Conservation (phyloP, 139 green algal species). For the Trebouxia sp. region DNA sequence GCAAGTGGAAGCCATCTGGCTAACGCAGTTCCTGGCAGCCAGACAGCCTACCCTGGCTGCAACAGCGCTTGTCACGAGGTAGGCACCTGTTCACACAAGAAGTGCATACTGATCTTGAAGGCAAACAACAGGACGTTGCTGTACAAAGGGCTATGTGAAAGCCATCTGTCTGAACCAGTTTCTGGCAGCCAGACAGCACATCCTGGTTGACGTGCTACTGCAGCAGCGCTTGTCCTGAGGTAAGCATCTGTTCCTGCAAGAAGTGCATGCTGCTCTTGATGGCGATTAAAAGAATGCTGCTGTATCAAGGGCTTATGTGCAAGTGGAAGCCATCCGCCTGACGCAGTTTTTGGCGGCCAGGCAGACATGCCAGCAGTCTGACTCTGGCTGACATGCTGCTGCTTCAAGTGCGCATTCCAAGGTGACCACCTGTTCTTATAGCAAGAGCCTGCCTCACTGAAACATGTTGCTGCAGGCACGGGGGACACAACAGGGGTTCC, state of each 20-base stretch:
- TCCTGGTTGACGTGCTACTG: too few species aligned
- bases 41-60: slow-evolving; percentile 59
- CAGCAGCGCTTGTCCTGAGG: slow-evolving; percentile 20
- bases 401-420: too few species aligned
- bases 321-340: slow-evolving; percentile 64
- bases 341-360: slow-evolving; percentile 44
- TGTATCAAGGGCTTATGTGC: too few species aligned
- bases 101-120: too few species aligned
- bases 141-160: too few species aligned
- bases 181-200: slow-evolving; percentile 50
- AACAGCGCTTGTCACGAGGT: slow-evolving; percentile 11
- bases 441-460: too few species aligned
- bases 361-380: too few species aligned
- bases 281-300: too few species aligned
- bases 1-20: slow-evolving; percentile 61
- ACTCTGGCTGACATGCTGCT: too few species aligned
- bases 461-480: neutral
- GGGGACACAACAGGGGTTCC: neutral
- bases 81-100: neutral
- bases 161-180: slow-evolving; percentile 53
- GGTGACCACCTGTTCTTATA: too few species aligned
- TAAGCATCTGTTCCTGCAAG: neutral
- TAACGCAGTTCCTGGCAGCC: slow-evolving; percentile 45
- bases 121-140: too few species aligned
- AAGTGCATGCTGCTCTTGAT: too few species aligned